Conservation (phyloP, 176 grass and related monocot species). For the Carex scoparia region DNA sequence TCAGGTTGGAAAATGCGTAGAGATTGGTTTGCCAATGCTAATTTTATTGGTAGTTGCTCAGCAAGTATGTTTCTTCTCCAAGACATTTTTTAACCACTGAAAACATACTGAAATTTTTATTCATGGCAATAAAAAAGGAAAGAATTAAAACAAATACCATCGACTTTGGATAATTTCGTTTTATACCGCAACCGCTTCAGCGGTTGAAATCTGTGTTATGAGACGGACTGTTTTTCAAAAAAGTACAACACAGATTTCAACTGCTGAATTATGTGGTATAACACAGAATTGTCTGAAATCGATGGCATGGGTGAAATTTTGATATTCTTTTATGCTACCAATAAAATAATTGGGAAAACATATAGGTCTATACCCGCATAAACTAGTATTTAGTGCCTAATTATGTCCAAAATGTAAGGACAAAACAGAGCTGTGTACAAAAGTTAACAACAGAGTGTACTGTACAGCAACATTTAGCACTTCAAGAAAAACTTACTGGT, state of each 20-base stretch:
- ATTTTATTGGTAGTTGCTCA: slow-evolving; percentile 68
- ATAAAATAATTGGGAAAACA: neutral
- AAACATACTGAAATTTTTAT: neutral
- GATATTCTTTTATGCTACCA: no score
- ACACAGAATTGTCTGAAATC: no score
- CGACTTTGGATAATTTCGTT: no score
- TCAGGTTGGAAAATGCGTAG: slow-evolving; percentile 98
- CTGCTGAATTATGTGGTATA: no score
- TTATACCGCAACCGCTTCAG: no score
- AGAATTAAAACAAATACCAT: no score
- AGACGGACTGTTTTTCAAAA: no score
- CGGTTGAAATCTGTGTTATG: no score
- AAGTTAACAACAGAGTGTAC: neutral
- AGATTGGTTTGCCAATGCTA: slow-evolving; percentile 93
- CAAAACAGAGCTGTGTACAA: neutral
- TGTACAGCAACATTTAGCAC: neutral
- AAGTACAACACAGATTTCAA: no score
- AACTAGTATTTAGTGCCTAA: neutral
- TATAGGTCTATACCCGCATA: neutral
- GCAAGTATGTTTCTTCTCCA: slow-evolving; percentile 50
- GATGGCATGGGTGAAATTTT: no score
- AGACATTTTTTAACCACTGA: neutral
- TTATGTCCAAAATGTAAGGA: neutral
- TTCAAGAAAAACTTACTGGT: neutral
- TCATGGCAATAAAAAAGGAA: no score